Percentiles rank a stretch among this genome's conserved stretches.
Conservation (phyloP, 495 filamentous ascomycete genomes). For the Penicillium malachiteum region DNA sequence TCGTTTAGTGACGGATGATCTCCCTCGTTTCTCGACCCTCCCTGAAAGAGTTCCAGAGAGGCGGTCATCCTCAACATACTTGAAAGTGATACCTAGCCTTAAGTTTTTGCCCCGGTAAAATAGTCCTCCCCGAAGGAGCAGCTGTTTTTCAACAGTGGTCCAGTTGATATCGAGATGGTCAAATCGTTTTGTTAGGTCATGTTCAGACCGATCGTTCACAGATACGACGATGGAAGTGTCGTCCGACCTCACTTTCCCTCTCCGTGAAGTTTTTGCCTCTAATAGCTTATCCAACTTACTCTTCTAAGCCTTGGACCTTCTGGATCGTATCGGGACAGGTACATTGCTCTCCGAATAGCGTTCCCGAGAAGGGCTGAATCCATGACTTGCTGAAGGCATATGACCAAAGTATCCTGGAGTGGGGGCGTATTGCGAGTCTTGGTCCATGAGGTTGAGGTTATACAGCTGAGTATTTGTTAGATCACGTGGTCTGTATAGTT, state of each 20-base stretch:
- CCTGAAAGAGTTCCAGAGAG: neutral
- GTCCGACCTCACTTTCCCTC: neutral
- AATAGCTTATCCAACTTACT: constrained; percentile 13
- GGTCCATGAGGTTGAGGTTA: neutral
- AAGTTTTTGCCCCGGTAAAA: constrained; percentile 11
- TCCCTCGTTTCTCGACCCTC: constrained; percentile 18
- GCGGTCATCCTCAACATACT: constrained; percentile 10
- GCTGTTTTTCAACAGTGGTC: too few relatives aligned
- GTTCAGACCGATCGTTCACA: neutral
- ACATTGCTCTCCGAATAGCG: constrained; percentile 2
- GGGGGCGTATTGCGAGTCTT: constrained; percentile 16
- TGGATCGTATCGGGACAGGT: constrained; percentile 4
- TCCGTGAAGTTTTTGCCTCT: constrained; percentile 13
- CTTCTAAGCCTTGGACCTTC: constrained; percentile 6
- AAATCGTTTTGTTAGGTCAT: neutral
- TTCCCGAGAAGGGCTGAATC: constrained; percentile 11
- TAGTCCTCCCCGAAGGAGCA: constrained; percentile 5
- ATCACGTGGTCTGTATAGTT: too few relatives aligned
- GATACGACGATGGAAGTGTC: neutral
- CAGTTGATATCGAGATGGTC: too few relatives aligned
- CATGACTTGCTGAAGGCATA: constrained; percentile 4
- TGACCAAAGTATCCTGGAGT: constrained; percentile 14
- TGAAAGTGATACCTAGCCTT: constrained; percentile 17
- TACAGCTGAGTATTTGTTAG: too few relatives aligned
- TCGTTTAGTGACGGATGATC: constrained; percentile 7